Percentiles rank a stretch among this genome's conserved stretches.
phyloP scores from a whole-genome alignment of 2,329 filamentous ascomycete genomes.

The Exophiala xenobiotica region DNA sequence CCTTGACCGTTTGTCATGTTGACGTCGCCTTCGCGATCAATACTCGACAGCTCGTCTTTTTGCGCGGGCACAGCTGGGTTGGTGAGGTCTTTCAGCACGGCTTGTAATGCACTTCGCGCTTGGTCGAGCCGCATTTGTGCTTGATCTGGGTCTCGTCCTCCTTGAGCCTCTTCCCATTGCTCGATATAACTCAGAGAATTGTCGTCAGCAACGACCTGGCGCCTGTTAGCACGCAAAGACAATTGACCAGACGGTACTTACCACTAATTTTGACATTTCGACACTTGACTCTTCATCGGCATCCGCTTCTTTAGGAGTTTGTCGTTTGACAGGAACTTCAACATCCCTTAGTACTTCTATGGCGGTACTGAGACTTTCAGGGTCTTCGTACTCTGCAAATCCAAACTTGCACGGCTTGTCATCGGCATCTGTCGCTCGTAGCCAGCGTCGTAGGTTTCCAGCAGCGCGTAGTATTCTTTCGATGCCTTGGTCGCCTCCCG shows the following conservation, averaged over 20 bases:
- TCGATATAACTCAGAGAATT: conserved; percentile 82
- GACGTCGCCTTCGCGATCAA: conserved; percentile 66
- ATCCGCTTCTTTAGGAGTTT: conserved; percentile 49
- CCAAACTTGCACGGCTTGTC: conserved; percentile 84
- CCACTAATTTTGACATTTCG: conserved; percentile 65
- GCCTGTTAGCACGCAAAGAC: conserved; percentile 18
- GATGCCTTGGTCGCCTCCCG: conserved; percentile 73
- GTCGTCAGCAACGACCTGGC: conserved; percentile 70
- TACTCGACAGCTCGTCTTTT: conserved; percentile 45
- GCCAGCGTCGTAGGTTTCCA: conserved; percentile 81
- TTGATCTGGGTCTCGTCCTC: conserved; percentile 61
- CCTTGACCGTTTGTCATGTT: conserved; percentile 59
- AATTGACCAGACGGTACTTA: conserved; percentile 39
- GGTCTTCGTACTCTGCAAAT: conserved; percentile 93
- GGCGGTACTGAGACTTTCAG: conserved; percentile 80
- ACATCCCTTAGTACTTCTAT: conserved; percentile 81
- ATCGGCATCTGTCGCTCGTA: conserved; percentile 72
- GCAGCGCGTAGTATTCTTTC: conserved; percentile 76
- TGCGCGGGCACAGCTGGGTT: conserved; percentile 58
- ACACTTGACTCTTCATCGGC: conserved; percentile 35
- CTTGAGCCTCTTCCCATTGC: conserved; percentile 68
- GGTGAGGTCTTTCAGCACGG: conserved; percentile 69
- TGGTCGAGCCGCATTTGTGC: conserved; percentile 68
- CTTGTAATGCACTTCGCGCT: conserved; percentile 66
- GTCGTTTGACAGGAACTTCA: conserved; percentile 76